Evolutionary conservation across 2,329 filamentous ascomycete species (phyloP).

Genomic region (Neofusicoccum sp.): DNA sequence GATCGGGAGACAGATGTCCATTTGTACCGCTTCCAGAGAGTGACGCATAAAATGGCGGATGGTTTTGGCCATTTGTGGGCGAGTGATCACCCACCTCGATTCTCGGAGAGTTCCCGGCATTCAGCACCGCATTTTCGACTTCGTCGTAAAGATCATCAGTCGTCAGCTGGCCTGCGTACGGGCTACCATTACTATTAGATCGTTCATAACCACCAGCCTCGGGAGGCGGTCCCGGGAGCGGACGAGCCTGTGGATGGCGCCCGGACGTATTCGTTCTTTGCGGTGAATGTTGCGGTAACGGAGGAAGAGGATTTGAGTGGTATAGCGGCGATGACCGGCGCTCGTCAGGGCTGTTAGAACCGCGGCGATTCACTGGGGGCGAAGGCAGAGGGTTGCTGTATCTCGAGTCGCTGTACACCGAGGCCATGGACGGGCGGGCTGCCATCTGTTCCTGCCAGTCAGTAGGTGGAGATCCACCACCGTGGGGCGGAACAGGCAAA

Average conservation of each 20-base stretch:
- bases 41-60: slow-evolving; percentile 20
- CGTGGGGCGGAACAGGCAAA: slow-evolving; percentile 36
- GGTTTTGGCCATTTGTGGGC: slow-evolving; percentile 2
- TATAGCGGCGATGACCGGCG: not conserved
- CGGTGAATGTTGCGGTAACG: slow-evolving; percentile 50
- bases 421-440: slow-evolving; percentile 14
- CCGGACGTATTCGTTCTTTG: slow-evolving; percentile 56
- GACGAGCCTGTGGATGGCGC: slow-evolving; percentile 60
- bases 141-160: slow-evolving; percentile 60
- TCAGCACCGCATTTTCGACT: slow-evolving; percentile 56
- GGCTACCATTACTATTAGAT: slow-evolving; percentile 36
- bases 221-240: slow-evolving; percentile 60
- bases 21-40: slow-evolving; percentile 46
- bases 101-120: slow-evolving; percentile 26
- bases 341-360: not conserved
- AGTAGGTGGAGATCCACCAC: slow-evolving; percentile 34
- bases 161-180: slow-evolving; percentile 43
- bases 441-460: slow-evolving; percentile 33
- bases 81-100: slow-evolving; percentile 25
- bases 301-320: slow-evolving; percentile 42
- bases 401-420: slow-evolving; percentile 4
- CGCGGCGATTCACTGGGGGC: slow-evolving; percentile 11
- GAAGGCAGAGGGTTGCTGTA: slow-evolving; percentile 19
- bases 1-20: slow-evolving; percentile 48
- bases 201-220: slow-evolving; percentile 42